phyloP scores from a whole-genome alignment of 345 rosid genomes.

The Eucalyptus pauciflora region DNA sequence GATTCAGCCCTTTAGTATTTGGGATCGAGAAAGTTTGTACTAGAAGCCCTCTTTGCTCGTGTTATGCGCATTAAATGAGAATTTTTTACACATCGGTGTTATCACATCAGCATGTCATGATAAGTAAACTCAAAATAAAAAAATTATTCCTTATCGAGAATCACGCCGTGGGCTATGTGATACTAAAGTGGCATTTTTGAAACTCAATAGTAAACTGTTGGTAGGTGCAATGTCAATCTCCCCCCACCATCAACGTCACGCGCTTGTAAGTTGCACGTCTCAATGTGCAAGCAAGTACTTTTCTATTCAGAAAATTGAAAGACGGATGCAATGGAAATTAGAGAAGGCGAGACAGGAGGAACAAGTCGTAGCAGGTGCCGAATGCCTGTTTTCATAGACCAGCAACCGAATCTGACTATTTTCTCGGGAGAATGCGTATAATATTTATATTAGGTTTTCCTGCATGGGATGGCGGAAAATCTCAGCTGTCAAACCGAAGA shows the following conservation, averaged over 20 bases:
- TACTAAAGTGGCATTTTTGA: neutral
- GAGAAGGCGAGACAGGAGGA: neutral
- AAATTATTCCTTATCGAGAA: neutral
- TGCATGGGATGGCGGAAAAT: neutral
- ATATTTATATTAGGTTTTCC: neutral
- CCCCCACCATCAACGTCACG: neutral
- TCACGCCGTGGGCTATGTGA: neutral
- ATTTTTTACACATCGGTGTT: rapidly evolving
- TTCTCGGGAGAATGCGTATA: neutral
- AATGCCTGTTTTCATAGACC: neutral
- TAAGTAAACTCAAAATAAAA: too few species aligned
- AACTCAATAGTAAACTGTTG: neutral
- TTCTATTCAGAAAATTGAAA: neutral
- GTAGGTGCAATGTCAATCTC: neutral
- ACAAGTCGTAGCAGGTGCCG: neutral
- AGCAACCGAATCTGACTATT: neutral
- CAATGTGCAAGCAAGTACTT: neutral
- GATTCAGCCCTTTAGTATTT: neutral
- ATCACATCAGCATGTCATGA: neutral
- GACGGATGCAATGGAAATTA: neutral
- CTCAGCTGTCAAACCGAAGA: neutral
- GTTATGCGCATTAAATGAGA: too few species aligned
- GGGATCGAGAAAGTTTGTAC: neutral
- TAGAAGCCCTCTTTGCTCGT: too few species aligned
- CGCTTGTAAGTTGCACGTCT: neutral